These are phyloP conservation scores for Rutstroemia sp. DNA, from an alignment of 2,329 filamentous ascomycete genomes.

Conservation along the genomic window DNA sequence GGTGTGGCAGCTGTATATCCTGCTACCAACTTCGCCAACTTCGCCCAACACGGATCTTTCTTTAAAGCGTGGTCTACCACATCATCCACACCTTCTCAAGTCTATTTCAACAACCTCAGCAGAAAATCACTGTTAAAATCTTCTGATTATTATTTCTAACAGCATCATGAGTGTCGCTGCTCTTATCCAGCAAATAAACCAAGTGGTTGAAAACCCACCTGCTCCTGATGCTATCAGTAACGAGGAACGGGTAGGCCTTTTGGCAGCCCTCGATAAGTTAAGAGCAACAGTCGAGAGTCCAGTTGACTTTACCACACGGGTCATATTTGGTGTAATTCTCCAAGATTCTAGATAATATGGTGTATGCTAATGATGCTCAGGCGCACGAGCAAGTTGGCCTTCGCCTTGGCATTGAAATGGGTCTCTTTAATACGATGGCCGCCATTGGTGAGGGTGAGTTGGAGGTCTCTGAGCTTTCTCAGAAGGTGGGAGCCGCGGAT, in stretches of 20 bases:
- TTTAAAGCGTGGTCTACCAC: too few species aligned
- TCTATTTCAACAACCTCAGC: too few species aligned
- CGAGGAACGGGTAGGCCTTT: neutral
- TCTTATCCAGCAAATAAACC: neutral
- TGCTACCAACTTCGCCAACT: too few species aligned
- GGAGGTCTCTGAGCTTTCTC: neutral
- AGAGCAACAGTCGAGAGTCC: neutral
- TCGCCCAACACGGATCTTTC: too few species aligned
- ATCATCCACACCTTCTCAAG: too few species aligned
- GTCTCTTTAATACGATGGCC: constrained; percentile 1
- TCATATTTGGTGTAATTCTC: constrained; percentile 1
- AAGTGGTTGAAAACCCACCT: neutral
- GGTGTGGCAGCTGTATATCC: too few species aligned
- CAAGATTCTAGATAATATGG: neutral
- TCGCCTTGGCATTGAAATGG: constrained; percentile 1
- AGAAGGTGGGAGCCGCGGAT: neutral
- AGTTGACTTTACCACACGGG: neutral
- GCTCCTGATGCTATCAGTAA: neutral
- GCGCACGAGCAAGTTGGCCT: neutral
- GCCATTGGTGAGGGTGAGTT: neutral
- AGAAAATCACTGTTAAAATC: too few species aligned
- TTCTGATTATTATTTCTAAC: too few species aligned
- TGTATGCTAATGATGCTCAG: neutral
- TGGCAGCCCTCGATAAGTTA: neutral
- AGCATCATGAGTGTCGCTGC: neutral